Base-by-base conservation (phyloP, 1,139 yeast genomes). In the Taiozyma sp. region DNA sequence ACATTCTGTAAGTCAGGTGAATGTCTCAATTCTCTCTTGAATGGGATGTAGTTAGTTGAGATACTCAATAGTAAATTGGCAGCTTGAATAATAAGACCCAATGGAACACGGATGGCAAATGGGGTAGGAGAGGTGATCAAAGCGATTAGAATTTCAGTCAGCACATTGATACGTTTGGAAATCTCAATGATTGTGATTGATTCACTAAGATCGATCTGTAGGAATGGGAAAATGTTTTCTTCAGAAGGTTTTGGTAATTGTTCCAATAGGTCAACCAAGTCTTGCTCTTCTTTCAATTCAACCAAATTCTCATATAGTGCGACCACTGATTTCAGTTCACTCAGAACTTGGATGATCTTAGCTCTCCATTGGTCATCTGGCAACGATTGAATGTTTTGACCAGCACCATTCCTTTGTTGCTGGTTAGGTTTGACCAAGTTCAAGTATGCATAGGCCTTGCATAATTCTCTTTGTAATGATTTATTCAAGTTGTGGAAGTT, bases 11-110 rank as follows among this genome's bases (percentile, higher is more conserved):
- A 58, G 35, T 75, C 70, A 4, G 64, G 60, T 52, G 77, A 82
- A 56, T 79, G 80, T 53, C 83, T 74, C 45, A 85, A 65, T 50
- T 85, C 89, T 46, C 76, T 73, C 58, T 76, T 81, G 59, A 83
- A 74, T 1, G 81, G 73, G 40, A 81, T 67, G 55, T 77, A 81
- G 49, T 73, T 76, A 14, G 77, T 68, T 56, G 83, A 81, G 49
- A 85, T 67, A 26, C 82, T 74, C 51, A 80, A 66, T 11, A 83
- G 61, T 3, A 79, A 64, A 59, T 83, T 88, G 39, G 74, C 70
- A 43, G 81, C 55, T 10, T 70, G 63, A 10, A 83, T 62, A 2
- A 83, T 61, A 47, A 70, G 62, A 1, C 89, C 89, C 32, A 85
- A 56, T 3, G 93, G 90, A n/a, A 64, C 61, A 54, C 68, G 63